Evolutionary conservation across 2,329 filamentous ascomycete genomes (phyloP).

Genomic region (Trichoderma sp.): DNA sequence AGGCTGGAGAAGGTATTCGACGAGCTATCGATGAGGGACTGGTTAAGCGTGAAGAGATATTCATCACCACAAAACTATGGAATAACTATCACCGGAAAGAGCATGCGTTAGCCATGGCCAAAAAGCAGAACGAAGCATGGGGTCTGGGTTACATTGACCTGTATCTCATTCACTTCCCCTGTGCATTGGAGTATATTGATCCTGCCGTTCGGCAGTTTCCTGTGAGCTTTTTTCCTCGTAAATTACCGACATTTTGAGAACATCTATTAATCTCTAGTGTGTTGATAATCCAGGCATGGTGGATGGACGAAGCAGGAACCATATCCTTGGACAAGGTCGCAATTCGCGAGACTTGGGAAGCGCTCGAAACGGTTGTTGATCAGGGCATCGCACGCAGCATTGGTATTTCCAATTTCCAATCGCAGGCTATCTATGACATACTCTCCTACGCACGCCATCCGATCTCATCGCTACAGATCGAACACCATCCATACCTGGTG

Average conservation of each 20-base stretch:
- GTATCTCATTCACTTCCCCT: constrained; percentile 71
- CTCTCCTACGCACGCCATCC: constrained; percentile 55
- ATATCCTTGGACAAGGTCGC: constrained; percentile 57
- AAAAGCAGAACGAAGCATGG: constrained; percentile 74
- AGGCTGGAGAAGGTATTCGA: constrained; percentile 62
- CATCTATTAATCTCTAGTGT: not conserved
- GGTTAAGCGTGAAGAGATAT: constrained; percentile 72
- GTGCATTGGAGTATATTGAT: constrained; percentile 43
- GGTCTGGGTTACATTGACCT: constrained; percentile 83
- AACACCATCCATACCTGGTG: constrained; percentile 66
- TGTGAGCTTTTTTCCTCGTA: not conserved
- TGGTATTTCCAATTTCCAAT: constrained; percentile 75
- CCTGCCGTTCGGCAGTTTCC: constrained; percentile 40
- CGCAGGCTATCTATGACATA: constrained; percentile 57
- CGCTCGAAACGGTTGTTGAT: constrained; percentile 67
- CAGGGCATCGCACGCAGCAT: constrained; percentile 47
- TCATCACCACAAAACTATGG: constrained; percentile 89
- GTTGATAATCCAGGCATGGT: not conserved
- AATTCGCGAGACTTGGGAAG: constrained; percentile 75
- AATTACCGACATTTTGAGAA: no score
- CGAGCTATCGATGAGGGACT: constrained; percentile 55
- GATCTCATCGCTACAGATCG: constrained; percentile 55
- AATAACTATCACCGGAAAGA: constrained; percentile 81
- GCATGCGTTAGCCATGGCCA: constrained; percentile 67
- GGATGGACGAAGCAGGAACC: constrained; percentile 39